phyloP scores from a whole-genome alignment of 2,329 filamentous ascomycete genomes.

The Ophiostoma montium region DNA sequence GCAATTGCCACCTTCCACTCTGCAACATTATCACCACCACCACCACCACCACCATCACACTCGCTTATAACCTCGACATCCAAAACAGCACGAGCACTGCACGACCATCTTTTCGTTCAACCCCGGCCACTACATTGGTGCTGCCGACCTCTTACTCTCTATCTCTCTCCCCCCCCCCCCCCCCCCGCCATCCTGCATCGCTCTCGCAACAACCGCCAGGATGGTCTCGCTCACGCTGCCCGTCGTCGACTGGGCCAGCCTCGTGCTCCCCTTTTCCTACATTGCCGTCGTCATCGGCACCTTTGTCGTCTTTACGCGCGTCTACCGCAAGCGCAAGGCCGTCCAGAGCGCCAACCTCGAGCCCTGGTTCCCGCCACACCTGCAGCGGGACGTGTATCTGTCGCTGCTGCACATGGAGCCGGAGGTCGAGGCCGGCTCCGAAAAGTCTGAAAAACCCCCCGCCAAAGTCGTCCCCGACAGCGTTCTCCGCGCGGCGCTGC shows the following conservation, averaged over 20 bases:
- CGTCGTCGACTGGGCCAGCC: constrained; percentile 61
- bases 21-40: not conserved
- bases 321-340: constrained; percentile 88
- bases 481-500: constrained; percentile 72
- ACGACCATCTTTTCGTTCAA: too few relatives aligned
- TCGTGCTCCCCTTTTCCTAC: constrained; percentile 80
- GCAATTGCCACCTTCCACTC: not conserved
- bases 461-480: constrained; percentile 68
- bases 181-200: not conserved
- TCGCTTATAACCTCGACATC: too few relatives aligned
- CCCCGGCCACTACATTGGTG: too few relatives aligned
- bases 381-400: constrained; percentile 89
- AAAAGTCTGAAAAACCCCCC: constrained; percentile 46
- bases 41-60: not conserved
- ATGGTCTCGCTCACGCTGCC: constrained; percentile 28
- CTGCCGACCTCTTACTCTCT: too few relatives aligned
- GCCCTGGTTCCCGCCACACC: constrained; percentile 85
- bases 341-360: constrained; percentile 71
- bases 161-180: not conserved
- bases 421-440: constrained; percentile 28
- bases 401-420: constrained; percentile 71
- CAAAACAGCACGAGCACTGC: too few relatives aligned
- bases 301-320: constrained; percentile 77
- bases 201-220: constrained; percentile 6
- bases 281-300: constrained; percentile 76